Evolutionary conservation across 495 filamentous ascomycete genomes (phyloP), one percentile per base, ranked within the genome.

Genomic region (Xylaria acuta): DNA sequence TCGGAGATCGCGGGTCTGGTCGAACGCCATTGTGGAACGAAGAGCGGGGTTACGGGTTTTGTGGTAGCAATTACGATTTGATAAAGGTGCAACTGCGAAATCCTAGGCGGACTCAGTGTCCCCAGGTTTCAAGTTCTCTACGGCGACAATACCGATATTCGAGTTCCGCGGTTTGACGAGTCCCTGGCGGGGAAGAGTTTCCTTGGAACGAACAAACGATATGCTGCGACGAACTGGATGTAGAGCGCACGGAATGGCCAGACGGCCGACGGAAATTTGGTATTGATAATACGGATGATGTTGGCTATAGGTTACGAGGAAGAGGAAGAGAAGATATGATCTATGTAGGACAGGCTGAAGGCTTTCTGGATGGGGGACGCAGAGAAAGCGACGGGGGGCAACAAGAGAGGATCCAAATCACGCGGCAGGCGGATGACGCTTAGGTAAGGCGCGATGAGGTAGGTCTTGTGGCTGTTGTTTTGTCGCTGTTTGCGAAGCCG

Each of bases 1-100:
- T 73, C 84, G 83, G 54, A 86, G 73, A 74, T 86, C 84, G 43
- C 83, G 75, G 49, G 74, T 63, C 41, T 76, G 83, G 62, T 84
- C 74, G 66, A 71, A 79, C 59, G 77, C 74, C 78, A 80, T 80
- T 64, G 43, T 76, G 49, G 14, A 34, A 41, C 59, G 34, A 43
- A 34, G 58, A 32, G 18, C 36, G 1, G 8, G 22, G 27, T 8
- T 25, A 36, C 7, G 30, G 34, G 14, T 27, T 25, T 22, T n/a
- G 6, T 14, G 41, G 41, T 18, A 60, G 32, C n/a, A 12, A 20
- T 41, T 45, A 34, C 22, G 41, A 47, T 9, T 11, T 34, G 27
- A 34, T 1, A 11, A n/a, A 47, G 16, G 49, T 54, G 43, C n/a
- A 9, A 43, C 49, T 41, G 36, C 16, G n/a, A n/a, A 14, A 56